Evolutionary conservation across 2,329 filamentous ascomycete genomes (phyloP).

Genomic region (Cadophora sp.): DNA sequence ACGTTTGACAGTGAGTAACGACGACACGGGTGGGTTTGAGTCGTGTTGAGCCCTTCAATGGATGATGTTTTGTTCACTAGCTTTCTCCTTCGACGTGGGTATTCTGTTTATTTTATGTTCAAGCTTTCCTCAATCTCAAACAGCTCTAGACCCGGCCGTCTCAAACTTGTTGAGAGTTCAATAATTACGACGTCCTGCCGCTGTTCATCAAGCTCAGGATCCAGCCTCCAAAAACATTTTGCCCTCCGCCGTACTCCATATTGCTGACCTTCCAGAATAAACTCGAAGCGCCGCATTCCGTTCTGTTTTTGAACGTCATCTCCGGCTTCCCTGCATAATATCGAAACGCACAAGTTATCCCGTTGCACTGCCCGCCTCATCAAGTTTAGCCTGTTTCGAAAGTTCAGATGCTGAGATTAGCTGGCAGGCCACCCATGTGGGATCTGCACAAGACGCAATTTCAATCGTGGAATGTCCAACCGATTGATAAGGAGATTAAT

Average conservation of each 20-base stretch:
- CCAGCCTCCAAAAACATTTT: neutral
- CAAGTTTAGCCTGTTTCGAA: slow-evolving; percentile 27
- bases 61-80: no score
- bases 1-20: no score
- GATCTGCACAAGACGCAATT: slow-evolving; percentile 16
- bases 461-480: neutral
- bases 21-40: no score
- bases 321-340: slow-evolving; percentile 13
- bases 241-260: neutral
- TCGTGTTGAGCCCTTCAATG: no score
- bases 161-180: neutral
- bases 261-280: slow-evolving; percentile 3
- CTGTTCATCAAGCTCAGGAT: neutral
- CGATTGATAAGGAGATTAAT: neutral
- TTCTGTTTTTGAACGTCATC: slow-evolving; percentile 6
- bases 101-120: no score
- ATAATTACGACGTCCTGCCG: neutral
- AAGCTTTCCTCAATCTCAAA: neutral
- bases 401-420: slow-evolving; percentile 15
- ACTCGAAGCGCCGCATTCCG: neutral
- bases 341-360: neutral
- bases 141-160: neutral
- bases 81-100: no score
- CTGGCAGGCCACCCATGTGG: slow-evolving; percentile 15
- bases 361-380: slow-evolving; percentile 6